Conservation (phyloP, 306 rosid genomes). For the Senna tora region DNA sequence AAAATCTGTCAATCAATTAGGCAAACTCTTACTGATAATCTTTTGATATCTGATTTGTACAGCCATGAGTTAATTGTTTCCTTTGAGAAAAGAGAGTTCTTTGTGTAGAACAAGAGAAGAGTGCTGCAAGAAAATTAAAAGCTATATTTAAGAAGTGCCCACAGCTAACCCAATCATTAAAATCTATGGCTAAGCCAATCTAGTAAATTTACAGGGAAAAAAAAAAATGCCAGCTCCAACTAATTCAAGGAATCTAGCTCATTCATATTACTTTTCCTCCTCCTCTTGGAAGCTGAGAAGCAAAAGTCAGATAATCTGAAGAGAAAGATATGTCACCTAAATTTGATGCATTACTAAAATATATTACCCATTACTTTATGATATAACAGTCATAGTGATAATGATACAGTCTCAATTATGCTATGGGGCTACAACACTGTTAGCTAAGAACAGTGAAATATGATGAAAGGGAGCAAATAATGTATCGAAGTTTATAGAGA, state of each 20-base stretch:
- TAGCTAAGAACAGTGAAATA: not conserved
- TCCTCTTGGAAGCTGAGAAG: conserved; percentile 4
- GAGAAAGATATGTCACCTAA: not conserved
- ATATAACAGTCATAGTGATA: not conserved
- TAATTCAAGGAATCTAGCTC: not conserved
- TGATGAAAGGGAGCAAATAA: not conserved
- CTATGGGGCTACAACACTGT: not conserved
- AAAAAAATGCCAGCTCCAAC: conserved; percentile 18
- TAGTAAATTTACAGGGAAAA: conserved; percentile 23
- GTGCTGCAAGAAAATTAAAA: conserved; percentile 47
- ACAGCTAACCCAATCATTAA: conserved; percentile 17
- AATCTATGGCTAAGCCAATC: conserved; percentile 22
- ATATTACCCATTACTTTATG: too few species aligned
- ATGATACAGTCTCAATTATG: not conserved
- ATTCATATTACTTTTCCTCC: conserved; percentile 24
- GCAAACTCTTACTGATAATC: conserved; percentile 55
- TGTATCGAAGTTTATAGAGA: not conserved
- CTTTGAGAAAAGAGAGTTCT: conserved; percentile 44
- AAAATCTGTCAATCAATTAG: conserved; percentile 30
- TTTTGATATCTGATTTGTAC: conserved; percentile 51
- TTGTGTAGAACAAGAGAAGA: conserved; percentile 45
- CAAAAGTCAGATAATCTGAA: not conserved
- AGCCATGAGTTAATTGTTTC: conserved; percentile 45
- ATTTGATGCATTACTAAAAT: not conserved
- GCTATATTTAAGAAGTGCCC: conserved; percentile 20